phyloP scores from a whole-genome alignment of 2,329 filamentous ascomycete genomes.

The Exophiala calicioides region DNA sequence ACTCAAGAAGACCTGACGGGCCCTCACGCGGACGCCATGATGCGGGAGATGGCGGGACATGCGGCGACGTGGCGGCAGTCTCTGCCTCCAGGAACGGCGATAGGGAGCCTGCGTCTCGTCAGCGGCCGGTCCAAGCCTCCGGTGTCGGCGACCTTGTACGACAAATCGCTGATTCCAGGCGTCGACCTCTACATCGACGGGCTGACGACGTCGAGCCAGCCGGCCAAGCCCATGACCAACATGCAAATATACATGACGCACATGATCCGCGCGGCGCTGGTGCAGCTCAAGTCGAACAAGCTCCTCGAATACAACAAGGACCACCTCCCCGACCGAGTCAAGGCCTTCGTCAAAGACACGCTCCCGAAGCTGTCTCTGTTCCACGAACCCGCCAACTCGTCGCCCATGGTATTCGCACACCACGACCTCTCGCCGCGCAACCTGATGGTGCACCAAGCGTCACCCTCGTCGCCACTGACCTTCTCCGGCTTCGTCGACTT shows the following conservation, averaged over 20 bases:
- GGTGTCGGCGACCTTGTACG: conserved; percentile 17
- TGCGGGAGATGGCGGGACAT: conserved; percentile 21
- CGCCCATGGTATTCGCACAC: conserved; percentile 34
- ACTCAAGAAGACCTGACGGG: conserved; percentile 17
- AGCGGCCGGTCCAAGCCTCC: conserved; percentile 8
- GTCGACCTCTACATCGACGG: conserved; percentile 22
- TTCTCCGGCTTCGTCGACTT: conserved; percentile 36
- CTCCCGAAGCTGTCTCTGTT: conserved; percentile 21
- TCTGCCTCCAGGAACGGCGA: conserved; percentile 17
- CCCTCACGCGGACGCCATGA: conserved; percentile 14
- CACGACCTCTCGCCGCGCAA: conserved; percentile 33
- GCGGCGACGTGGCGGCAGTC: conserved; percentile 24
- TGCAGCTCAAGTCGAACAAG: conserved; percentile 11
- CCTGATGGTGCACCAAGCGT: conserved; percentile 32
- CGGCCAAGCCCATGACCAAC: conserved; percentile 10
- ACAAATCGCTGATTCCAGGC: conserved; percentile 20
- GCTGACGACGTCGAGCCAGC: conserved; percentile 11
- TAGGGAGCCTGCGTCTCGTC: conserved; percentile 24
- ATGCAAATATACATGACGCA: conserved; percentile 14
- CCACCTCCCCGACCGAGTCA: conserved; percentile 14
- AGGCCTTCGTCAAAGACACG: conserved; percentile 17
- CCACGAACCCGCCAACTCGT: conserved; percentile 6
- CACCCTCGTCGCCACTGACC: conserved; percentile 6
- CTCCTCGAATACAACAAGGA: conserved; percentile 19
- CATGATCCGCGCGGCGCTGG: conserved; percentile 10